These are phyloP conservation scores for Ceriops zippeliana DNA, from an alignment of 345 rosid genomes.

Conservation along the genomic window DNA sequence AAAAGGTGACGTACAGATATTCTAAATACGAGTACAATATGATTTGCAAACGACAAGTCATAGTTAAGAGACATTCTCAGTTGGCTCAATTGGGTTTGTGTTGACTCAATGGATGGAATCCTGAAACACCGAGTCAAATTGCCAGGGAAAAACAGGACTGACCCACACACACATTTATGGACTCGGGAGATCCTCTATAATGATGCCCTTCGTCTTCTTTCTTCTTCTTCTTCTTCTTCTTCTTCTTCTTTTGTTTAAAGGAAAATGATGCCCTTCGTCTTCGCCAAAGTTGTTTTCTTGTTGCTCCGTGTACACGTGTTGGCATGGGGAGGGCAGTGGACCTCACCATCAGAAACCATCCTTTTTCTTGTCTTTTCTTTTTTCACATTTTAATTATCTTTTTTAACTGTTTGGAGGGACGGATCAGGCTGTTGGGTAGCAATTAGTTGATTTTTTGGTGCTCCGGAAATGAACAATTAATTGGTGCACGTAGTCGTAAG, in stretches of 20 bases:
- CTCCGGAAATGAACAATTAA: too few relatives aligned
- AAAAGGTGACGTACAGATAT: too few relatives aligned
- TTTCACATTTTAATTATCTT: neutral
- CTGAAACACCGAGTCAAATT: neutral
- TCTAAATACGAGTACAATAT: too few relatives aligned
- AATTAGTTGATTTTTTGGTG: too few relatives aligned
- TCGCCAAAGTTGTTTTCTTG: neutral
- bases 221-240: too few relatives aligned
- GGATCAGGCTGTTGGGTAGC: neutral
- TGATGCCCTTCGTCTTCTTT: conserved; percentile 8
- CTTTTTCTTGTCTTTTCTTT: too few relatives aligned
- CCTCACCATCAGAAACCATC: neutral
- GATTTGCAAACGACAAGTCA: too few relatives aligned
- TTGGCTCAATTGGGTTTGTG: neutral
- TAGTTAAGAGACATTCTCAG: too few relatives aligned
- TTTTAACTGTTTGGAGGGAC: neutral
- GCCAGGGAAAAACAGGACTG: neutral
- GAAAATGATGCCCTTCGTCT: conserved; percentile 7
- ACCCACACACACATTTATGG: neutral
- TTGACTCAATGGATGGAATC: too few relatives aligned
- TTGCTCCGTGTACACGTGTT: conserved; percentile 23
- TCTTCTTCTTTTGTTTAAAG: too few relatives aligned
- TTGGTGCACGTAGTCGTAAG: too few relatives aligned
- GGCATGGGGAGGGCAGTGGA: conserved; percentile 15
- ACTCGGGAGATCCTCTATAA: neutral